These are phyloP conservation scores for Lunasporangiospora selenospora DNA, from an alignment of 192 early-diverging fungal species.

Conservation along the genomic window DNA sequence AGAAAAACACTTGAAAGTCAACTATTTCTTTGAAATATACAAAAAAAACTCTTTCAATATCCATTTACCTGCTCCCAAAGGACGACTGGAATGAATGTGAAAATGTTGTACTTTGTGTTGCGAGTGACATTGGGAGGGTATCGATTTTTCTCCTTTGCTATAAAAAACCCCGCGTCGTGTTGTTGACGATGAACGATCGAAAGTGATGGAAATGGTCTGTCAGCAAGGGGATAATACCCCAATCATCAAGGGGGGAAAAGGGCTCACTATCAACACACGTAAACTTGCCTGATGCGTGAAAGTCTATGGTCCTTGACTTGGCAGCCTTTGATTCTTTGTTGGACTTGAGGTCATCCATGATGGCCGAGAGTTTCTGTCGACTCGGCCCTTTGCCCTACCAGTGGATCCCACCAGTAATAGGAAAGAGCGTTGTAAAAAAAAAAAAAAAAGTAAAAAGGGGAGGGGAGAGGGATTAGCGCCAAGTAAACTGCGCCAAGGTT, in stretches of 20 bases:
- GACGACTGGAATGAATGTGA: constrained; percentile 82
- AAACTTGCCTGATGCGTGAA: constrained; percentile 50
- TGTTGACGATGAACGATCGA: background rate
- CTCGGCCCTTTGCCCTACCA: constrained; percentile 32
- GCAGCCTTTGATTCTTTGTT: constrained; percentile 35
- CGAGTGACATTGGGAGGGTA: constrained; percentile 82
- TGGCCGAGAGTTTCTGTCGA: constrained; percentile 30
- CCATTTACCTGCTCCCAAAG: constrained; percentile 76
- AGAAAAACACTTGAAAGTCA: background rate
- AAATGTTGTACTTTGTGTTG: constrained; percentile 88
- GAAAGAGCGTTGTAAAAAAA: too few species aligned
- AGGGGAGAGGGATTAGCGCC: too few species aligned
- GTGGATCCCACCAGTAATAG: too few species aligned
- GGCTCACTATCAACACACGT: background rate
- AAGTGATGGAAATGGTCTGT: background rate
- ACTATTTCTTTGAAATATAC: background rate
- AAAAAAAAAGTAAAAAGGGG: too few species aligned
- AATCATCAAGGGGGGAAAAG: background rate
- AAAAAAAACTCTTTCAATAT: background rate
- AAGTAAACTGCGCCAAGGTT: too few species aligned
- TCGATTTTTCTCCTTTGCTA: constrained; percentile 60
- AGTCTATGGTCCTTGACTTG: constrained; percentile 56
- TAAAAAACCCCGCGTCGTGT: background rate
- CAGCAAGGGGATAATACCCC: background rate
- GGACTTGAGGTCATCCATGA: constrained; percentile 46